Evolutionary conservation across 257 asterid species (phyloP), one percentile per base, ranked within the genome.

Genomic region (Nicotiana noctiflora): DNA sequence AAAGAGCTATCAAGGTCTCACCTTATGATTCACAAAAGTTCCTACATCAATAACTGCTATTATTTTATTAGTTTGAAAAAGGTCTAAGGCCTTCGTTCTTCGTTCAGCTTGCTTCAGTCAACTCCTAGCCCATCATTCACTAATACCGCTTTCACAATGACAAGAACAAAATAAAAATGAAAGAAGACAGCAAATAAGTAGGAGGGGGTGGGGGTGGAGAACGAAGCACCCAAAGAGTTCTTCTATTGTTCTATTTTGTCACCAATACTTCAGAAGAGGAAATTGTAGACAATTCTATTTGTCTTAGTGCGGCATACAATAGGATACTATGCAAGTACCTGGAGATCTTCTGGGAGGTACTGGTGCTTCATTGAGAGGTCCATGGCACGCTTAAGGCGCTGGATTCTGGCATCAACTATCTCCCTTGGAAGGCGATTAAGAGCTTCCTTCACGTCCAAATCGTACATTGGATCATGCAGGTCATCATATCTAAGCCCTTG

Each of bases 331-430:
- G 25, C 4, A 8, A 23, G 12, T 81, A 92, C 97, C 98, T 92
- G 98, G 55, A 93, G 89, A 49, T 93, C 88, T 23, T 87, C 86
- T 0, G 95, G 88, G 66, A 95, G 95, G 83, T 92, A 88, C 64
- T 87, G 85, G 55, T 95, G 99, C 89, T 95, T 95, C 98, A 95
- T 64, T 57, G 99, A 95, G 64, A 95, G 97, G 84, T 95, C 98
- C 89, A 95, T 81, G 81, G 99, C 97, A 68, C 97, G 98, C 88
- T 84, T 82, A 34, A 95, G 94, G 77, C 98, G 94, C 86, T 86
- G 98, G 81, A 91, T 89, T 85, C 98, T 88, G 68, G 98, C 97
- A 83, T 92, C 97, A 84, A 95, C 96, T 40, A 95, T 79, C 88
- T 89, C 93, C 59, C 80, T 91, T 5, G 98, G 98, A 53, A 95